A percentile compares a stretch with the other conserved stretches of the same genome.
These are phyloP conservation scores for Yamadazyma taylorii DNA, from an alignment of 1,139 yeast species.

Conservation along the genomic window DNA sequence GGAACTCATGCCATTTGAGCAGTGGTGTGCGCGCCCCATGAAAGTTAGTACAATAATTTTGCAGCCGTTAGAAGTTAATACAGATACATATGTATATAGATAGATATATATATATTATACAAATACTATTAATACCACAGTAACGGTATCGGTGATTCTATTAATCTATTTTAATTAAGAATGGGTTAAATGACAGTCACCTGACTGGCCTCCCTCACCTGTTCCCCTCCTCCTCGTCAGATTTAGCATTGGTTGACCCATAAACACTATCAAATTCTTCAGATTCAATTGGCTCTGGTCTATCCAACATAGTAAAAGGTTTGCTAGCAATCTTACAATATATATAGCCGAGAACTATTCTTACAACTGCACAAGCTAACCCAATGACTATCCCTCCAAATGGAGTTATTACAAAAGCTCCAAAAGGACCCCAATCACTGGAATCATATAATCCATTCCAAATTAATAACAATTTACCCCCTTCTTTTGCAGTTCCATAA, in stretches of 20 bases:
- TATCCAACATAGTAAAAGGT: constrained; percentile 59
- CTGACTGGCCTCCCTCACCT: too few relatives aligned
- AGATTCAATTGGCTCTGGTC: constrained; percentile 29
- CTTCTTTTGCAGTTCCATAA: constrained; percentile 67
- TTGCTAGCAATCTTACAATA: constrained; percentile 39
- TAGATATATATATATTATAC: too few relatives aligned
- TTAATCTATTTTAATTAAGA: too few relatives aligned
- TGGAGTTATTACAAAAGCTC: constrained; percentile 92
- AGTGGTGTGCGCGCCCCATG: too few relatives aligned
- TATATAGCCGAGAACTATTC: constrained; percentile 43
- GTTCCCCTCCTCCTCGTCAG: constrained; percentile 7
- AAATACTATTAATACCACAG: too few relatives aligned
- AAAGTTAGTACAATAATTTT: too few relatives aligned
- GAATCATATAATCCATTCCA: constrained; percentile 77
- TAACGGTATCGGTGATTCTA: too few relatives aligned
- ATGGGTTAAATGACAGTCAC: too few relatives aligned
- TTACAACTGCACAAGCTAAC: constrained; percentile 47
- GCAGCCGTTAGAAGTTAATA: too few relatives aligned
- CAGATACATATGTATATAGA: too few relatives aligned
- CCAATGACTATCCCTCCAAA: constrained; percentile 72
- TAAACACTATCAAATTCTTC: constrained; percentile 9
- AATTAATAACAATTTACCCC: constrained; percentile 69
- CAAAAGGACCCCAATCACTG: constrained; percentile 92
- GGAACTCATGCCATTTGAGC: too few relatives aligned
- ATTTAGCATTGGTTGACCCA: constrained; percentile 11